Evolutionary conservation across 2,329 filamentous ascomycete species (phyloP).

Genomic region (Scopulariopsis brevicaulis): DNA sequence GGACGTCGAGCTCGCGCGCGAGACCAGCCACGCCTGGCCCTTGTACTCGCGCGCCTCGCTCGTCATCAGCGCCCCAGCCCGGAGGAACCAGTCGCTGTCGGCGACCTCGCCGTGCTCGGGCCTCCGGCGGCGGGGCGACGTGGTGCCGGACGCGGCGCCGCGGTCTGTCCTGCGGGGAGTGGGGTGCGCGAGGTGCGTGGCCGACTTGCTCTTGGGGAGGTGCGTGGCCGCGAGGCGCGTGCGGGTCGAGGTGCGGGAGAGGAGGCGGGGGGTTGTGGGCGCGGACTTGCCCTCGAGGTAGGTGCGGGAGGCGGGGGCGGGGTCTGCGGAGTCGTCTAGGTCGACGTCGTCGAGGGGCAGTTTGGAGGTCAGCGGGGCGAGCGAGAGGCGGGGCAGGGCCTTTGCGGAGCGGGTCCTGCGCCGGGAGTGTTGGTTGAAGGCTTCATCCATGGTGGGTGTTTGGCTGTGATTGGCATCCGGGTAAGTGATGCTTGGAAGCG

Average conservation of each 20-base stretch:
- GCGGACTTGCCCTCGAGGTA: slow-evolving; percentile 53
- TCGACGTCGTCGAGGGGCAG: slow-evolving; percentile 38
- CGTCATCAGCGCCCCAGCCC: slow-evolving; percentile 50
- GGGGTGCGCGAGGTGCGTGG: slow-evolving; percentile 34
- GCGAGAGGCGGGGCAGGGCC: slow-evolving; percentile 47
- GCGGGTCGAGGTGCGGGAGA: slow-evolving; percentile 44
- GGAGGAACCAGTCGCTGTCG: slow-evolving; percentile 54
- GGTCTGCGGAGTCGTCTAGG: slow-evolving; percentile 10
- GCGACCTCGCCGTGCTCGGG: slow-evolving; percentile 14
- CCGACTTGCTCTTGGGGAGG: slow-evolving; percentile 52
- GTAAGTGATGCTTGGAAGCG: background rate
- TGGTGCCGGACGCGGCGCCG: slow-evolving; percentile 14
- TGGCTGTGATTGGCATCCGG: background rate
- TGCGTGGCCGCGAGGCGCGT: slow-evolving; percentile 19
- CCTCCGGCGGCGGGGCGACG: slow-evolving; percentile 16
- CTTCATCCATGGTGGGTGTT: slow-evolving; percentile 38
- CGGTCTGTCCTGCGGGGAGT: slow-evolving; percentile 11
- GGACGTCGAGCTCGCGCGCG: slow-evolving; percentile 52
- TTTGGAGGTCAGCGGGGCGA: slow-evolving; percentile 52
- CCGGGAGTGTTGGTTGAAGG: slow-evolving; percentile 48
- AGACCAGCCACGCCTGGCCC: slow-evolving; percentile 58
- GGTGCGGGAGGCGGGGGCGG: slow-evolving; percentile 19
- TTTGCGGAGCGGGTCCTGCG: slow-evolving; percentile 48
- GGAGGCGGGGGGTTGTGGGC: slow-evolving; percentile 51
- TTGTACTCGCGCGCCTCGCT: slow-evolving; percentile 54